phyloP scores from a whole-genome alignment of 1,139 yeast species.

The Geotrichum histeridarum region DNA sequence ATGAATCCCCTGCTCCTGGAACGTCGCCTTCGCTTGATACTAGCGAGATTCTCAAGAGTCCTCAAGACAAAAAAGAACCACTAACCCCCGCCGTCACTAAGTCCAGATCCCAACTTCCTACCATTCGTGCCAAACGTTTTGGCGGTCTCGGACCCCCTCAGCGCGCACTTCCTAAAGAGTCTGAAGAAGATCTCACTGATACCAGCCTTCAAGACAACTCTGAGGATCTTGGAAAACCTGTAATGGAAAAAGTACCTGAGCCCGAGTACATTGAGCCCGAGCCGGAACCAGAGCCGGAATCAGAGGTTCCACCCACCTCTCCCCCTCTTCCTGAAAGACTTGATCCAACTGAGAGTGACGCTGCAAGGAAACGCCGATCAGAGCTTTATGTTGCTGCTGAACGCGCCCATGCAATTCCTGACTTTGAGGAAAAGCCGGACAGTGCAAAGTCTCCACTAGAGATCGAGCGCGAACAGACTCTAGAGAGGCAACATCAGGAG shows the following conservation, averaged over 20 bases:
- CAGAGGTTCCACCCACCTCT: background rate
- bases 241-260: too few species aligned
- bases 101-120: conserved; percentile 3
- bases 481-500: conserved; percentile 20
- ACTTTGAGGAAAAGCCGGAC: conserved; percentile 7
- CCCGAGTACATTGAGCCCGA: background rate
- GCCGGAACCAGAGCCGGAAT: background rate
- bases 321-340: conserved; percentile 1
- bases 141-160: conserved; percentile 26
- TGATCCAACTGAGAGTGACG: conserved; percentile 11
- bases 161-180: conserved; percentile 18
- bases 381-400: conserved; percentile 14
- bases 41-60: conserved; percentile 4
- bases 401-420: conserved; percentile 11
- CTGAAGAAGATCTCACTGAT: conserved; percentile 13
- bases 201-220: conserved; percentile 1
- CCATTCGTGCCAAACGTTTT: conserved; percentile 22
- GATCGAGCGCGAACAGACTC: conserved; percentile 18
- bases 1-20: conserved; percentile 2
- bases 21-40: conserved; percentile 7
- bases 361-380: conserved; percentile 15
- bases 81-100: conserved; percentile 35
- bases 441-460: conserved; percentile 10
- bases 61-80: conserved; percentile 21
- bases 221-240: conserved; percentile 2